These are phyloP conservation scores for Arachis monticola DNA, from an alignment of 331 rosid species.

Conservation along the genomic window DNA sequence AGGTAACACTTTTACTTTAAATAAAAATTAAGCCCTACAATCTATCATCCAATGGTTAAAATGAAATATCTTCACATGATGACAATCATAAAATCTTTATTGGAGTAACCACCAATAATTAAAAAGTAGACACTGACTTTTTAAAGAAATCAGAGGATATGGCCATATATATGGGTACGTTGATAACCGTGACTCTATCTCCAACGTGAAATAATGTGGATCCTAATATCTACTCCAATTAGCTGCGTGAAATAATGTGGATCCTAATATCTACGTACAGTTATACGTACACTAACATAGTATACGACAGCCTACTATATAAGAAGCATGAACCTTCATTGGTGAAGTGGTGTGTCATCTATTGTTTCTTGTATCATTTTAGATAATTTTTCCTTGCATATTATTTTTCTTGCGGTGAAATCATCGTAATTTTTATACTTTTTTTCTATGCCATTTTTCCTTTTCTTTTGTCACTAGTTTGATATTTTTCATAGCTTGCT, in stretches of 20 bases:
- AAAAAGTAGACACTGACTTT: slow-evolving; percentile 40
- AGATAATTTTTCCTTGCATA: too few relatives aligned
- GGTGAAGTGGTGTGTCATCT: slow-evolving; percentile 10
- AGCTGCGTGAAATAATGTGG: slow-evolving; percentile 36
- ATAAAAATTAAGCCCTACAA: too few relatives aligned
- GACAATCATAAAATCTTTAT: too few relatives aligned
- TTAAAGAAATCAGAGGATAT: slow-evolving; percentile 10
- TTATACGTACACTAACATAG: not conserved
- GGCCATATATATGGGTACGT: not conserved
- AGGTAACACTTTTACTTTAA: too few relatives aligned
- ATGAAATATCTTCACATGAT: too few relatives aligned
- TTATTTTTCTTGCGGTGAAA: slow-evolving; percentile 59
- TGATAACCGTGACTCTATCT: slow-evolving; percentile 23
- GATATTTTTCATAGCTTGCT: too few relatives aligned
- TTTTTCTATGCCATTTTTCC: slow-evolving; percentile 87
- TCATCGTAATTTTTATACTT: slow-evolving; percentile 48
- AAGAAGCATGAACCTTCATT: slow-evolving; percentile 27
- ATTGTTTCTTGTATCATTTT: slow-evolving; percentile 34
- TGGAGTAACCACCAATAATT: too few relatives aligned
- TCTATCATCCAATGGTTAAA: too few relatives aligned
- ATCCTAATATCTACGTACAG: not conserved
- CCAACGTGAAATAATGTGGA: too few relatives aligned
- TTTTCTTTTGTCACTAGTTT: slow-evolving; percentile 13
- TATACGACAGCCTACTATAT: slow-evolving; percentile 33
- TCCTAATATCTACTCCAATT: not conserved